Evolutionary conservation across 2,329 filamentous ascomycete species (phyloP).

Genomic region (Aspergillus thermomutatus): DNA sequence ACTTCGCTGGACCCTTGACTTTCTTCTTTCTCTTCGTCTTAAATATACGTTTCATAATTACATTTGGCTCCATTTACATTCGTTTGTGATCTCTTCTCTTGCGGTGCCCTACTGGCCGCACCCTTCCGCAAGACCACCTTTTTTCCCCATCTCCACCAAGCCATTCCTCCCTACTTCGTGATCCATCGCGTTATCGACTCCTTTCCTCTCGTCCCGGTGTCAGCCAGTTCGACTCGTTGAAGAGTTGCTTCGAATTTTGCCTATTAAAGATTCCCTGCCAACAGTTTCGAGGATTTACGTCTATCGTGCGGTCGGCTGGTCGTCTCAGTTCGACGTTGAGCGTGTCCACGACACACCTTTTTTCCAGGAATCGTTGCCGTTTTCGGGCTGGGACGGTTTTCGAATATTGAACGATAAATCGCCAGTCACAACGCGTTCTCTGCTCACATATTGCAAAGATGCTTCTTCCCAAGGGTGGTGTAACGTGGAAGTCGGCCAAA

Average conservation of each 20-base stretch:
- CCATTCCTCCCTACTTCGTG: background rate
- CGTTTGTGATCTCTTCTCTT: background rate
- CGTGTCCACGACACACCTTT: constrained; percentile 2
- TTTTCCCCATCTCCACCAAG: background rate
- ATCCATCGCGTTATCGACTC: background rate
- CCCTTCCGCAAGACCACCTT: background rate
- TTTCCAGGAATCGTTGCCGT: constrained; percentile 13
- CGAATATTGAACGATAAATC: background rate
- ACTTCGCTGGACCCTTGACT: background rate
- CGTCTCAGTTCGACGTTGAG: background rate
- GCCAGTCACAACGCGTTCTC: background rate
- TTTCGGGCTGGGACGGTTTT: constrained; percentile 6
- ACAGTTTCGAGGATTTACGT: background rate
- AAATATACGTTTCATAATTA: background rate
- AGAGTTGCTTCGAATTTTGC: background rate
- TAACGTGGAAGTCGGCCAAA: constrained; percentile 89
- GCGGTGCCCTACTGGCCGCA: background rate
- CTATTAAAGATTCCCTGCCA: background rate
- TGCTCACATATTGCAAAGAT: constrained; percentile 48
- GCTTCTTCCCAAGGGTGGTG: constrained; percentile 85
- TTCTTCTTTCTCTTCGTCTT: background rate
- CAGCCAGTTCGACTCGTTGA: background rate
- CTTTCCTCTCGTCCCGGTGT: background rate
- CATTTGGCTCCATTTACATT: background rate
- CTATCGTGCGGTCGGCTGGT: background rate